Evolutionary conservation across 1,284 basidiomycete genomes (phyloP), one percentile per base, ranked within the genome.

Genomic region (Rhodotorula sp.): DNA sequence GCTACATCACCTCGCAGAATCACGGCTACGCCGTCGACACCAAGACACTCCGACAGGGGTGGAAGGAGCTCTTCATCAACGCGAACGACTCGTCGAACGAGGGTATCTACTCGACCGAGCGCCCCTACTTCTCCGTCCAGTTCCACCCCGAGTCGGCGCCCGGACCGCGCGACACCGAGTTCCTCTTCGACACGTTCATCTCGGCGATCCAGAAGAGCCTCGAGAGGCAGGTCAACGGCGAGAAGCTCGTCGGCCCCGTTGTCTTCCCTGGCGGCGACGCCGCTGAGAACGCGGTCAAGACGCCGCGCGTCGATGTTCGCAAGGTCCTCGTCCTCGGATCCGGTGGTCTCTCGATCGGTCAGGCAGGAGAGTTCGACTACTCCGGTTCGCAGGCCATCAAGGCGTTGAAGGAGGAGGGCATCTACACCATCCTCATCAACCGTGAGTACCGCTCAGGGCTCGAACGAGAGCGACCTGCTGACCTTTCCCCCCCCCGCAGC

Each of bases 1-100:
- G 96, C 83, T 99, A 98, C 82, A 98, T 99, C 83, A 99, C 96
- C 48, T 94, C 91, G 78, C 96, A 99, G 82, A 99, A 99, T 81
- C 96, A 99, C 82, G 96, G 96, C 77, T 99, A 89, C 83, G 90
- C 98, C 80, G 96, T 99, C 72, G 90, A 99, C 79, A 85, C 88
- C 1, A 80, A 83, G 11, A 87, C 91, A 3, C 87, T 99, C 68
- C 90, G 91, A 28, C 73, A 80, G 7, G 92, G 90, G 24, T 99
- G 96, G 96, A 89, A 89, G 79, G 92, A 94, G 78, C 84, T 99
- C 37, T 99, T 98, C 84, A 85, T 85, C 78, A 99, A 99, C 79
- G 95, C 96, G 67, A 99, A 99, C 82, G 96, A 99, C 79, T 87
- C 87, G 67, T 94, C 91, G 78, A 99, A 99, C 81, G 96, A 99